Evolutionary conservation across 164 flowering plant genomes (phyloP), one percentile per base, ranked within the genome.

Genomic region (Nymphaea colorata): DNA sequence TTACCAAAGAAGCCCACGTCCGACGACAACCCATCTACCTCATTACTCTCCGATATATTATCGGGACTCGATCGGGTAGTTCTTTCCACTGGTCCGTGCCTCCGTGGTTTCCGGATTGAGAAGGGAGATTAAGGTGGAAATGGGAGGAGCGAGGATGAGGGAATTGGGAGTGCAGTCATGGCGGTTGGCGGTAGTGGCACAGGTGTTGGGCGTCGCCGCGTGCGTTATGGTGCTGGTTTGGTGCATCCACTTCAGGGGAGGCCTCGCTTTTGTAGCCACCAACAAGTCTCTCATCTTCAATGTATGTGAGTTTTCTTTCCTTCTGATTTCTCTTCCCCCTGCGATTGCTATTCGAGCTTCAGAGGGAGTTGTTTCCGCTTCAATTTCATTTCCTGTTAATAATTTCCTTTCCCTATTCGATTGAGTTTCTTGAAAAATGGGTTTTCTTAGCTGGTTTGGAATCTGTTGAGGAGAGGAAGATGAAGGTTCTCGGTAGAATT

Each of bases 231-330:
- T 93, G 17, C 43, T 93, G 64, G 79, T 93, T 12, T 93, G 98
- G 98, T 66, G 69, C 77, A 84, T 89, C n/a, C 62, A 80, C 71
- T 93, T 80, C 84, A 74, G 90, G 67, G 98, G 98, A 4, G 98
- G 98, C 4, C 76, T 93, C 0, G 97, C 97, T 16, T 89, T 91
- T 79, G 81, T 75, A 66, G 44, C 87, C 55, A 47, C 90, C 65
- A 81, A 90, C 77, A 93, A 93, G 67, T 60, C 36, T 59, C 98
- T 86, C 78, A 93, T 93, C 82, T 93, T 93, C 77, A 90, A 93
- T 64, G 98, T 88, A 79, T 63, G 80, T 15, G 36, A 16, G 45
- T 3, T 17, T 14, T 42, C 43, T 41, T 25, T 5, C 2, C 16
- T 60, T 60, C 17, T 25, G 36, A 25, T 25, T 25, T 25, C 0